These are phyloP conservation scores for Dorcoceras hygrometricum DNA, from an alignment of 257 asterid genomes.

Conservation along the genomic window DNA sequence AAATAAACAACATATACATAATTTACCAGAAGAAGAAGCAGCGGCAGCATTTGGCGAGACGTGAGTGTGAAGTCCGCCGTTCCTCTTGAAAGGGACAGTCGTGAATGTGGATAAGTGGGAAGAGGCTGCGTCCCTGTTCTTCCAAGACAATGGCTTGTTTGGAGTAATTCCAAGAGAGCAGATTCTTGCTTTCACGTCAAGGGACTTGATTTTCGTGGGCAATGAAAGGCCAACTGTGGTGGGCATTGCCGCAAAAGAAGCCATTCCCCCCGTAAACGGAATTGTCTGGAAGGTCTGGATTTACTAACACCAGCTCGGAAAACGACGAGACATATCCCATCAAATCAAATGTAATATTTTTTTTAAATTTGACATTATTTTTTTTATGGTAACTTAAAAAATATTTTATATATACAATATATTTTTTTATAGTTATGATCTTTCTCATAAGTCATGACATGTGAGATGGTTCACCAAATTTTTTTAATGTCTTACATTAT, in stretches of 20 bases:
- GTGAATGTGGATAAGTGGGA: constrained; percentile 30
- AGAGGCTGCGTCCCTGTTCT: constrained; percentile 7
- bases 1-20: neutral
- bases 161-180: constrained; percentile 25
- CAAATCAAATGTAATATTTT: too few species aligned
- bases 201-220: constrained; percentile 24
- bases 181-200: constrained; percentile 27
- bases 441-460: too few species aligned
- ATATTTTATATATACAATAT: too few species aligned
- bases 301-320: neutral
- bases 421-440: too few species aligned
- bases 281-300: neutral
- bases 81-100: constrained; percentile 22
- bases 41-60: constrained; percentile 42
- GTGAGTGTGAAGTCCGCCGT: constrained; percentile 19
- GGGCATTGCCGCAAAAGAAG: constrained; percentile 36
- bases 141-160: constrained; percentile 17
- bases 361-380: too few species aligned
- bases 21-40: constrained; percentile 56
- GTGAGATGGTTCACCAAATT: too few species aligned
- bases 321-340: too few species aligned
- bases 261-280: constrained; percentile 38
- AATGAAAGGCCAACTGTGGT: constrained; percentile 34
- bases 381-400: too few species aligned
- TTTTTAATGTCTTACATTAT: too few species aligned